Evolutionary conservation across 225 moss, liverwort and hornwort genomes (phyloP), one percentile per base, ranked within the genome.

Genomic region (Physcomitrellopsis africana): DNA sequence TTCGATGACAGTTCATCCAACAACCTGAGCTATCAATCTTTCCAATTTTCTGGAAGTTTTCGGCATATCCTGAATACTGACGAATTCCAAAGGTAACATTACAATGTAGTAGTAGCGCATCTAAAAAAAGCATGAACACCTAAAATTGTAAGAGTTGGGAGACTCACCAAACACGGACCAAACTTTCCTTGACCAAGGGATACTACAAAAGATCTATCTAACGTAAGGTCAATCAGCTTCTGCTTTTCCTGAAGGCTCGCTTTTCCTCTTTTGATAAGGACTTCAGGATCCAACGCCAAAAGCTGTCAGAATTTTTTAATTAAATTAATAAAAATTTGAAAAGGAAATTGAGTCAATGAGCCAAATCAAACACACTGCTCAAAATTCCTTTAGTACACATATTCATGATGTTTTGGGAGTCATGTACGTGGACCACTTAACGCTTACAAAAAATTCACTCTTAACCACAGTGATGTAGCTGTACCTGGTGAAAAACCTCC

Each of bases 81-180:
- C 24, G 46, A 5, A 49, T 10, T 49, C 45, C 10, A 48, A 22
- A 43, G 17, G 18, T 18, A 66, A 45, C 8, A 43, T 49, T 54
- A 54, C 12, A 66, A 24, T 65, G 20, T 23, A 48, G 9, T 12
- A 16, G n/a, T 44, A 17, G n/a, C 3, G 53, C 27, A 45, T 63
- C 45, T 8, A 37, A 37, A 5, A 75, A 60, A 75, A 52, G 63
- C 73, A 51, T 46, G 32, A 41, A 49, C 16, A 65, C 47, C 37
- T 47, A 53, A 69, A 52, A 51, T 27, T 51, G 55, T 43, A 68
- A 73, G 42, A 78, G 60, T 43, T 51, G 8, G 12, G 56, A 24
- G 77, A 51, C 80, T 79, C 83, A 95, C 93, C 86, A 95, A 72
- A 79, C 95, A 95, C 63, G 76, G 80, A n/a, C 91, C 88, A 22